Base-by-base conservation (phyloP, 306 rosid genomes). In the Hippophae gyantsensis region DNA sequence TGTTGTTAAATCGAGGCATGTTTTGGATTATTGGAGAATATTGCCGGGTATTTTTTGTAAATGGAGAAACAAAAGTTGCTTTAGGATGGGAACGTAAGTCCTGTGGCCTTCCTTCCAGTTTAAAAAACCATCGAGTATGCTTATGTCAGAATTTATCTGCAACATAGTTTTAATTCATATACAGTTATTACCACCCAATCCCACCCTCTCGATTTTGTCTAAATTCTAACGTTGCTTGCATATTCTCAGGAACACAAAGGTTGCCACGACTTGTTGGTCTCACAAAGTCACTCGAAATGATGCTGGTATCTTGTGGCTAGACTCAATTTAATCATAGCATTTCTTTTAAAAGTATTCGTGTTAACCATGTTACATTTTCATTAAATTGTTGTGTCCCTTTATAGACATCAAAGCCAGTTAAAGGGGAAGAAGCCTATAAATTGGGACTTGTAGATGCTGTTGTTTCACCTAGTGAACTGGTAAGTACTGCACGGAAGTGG, bases 221-320 rank as follows among this genome's bases (percentile, higher is more conserved):
- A 18, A 18, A 18, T 18, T 18, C 38, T 32, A 32, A 32, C 38
- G 4, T 0, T 32, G 38, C 58, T 25, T 76, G 23, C 69, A 67
- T 58, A 80, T 57, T 63, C 71, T 67, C 70, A 93, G 99, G 99
- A 66, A 93, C 99, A 2, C 99, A 93, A 68, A 82, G 99, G 50
- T 95, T 93, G 71, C 99, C 99, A 26, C 96, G 99, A 56, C 99
- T 93, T 65, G 97, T 93, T 77, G 99, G 99, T 64, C 79, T 93
- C 56, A 6, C 95, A 67, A 93, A 86, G 84, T 84, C 85, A 14
- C 89, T 93, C 73, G 97, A 93, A 64, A 93, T 93, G 94, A 86
- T 93, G 69, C 73, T 93, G 90, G 97, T 93, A 70, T 72, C 82
- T 72, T 62, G 6, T 69, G 13, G 57, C 41, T 65, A 45, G 40